phyloP scores from a whole-genome alignment of 2,329 filamentous ascomycete species.

The Colletotrichum sp. region DNA sequence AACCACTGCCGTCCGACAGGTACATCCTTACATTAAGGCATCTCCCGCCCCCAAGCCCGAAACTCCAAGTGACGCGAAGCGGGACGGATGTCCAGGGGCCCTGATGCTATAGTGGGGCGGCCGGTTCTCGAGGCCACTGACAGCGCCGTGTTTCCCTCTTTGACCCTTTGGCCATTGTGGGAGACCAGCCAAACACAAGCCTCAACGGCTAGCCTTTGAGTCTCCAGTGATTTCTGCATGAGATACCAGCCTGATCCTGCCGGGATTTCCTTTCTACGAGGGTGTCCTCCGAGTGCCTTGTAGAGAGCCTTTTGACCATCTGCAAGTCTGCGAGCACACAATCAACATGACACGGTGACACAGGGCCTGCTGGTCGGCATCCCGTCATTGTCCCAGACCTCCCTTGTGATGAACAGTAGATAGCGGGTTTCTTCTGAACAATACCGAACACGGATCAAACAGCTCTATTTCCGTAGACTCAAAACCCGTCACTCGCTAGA shows the following conservation, averaged over 20 bases:
- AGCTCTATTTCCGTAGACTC: not conserved
- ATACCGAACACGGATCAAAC: not conserved
- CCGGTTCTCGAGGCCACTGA: not conserved
- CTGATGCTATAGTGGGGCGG: constrained; percentile 14
- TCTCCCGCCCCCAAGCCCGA: constrained; percentile 15
- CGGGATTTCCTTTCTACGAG: not conserved
- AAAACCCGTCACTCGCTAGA: not conserved
- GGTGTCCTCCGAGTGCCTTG: not conserved
- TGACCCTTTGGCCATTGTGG: not conserved
- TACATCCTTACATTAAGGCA: constrained; percentile 1
- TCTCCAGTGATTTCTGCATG: not conserved
- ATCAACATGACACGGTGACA: not conserved
- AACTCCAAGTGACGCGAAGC: constrained; percentile 21
- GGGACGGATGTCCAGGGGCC: constrained; percentile 12
- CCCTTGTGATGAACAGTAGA: not conserved
- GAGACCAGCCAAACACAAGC: not conserved
- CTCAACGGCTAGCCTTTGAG: not conserved
- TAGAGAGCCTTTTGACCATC: not conserved
- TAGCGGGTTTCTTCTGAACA: not conserved
- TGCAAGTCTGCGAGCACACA: not conserved
- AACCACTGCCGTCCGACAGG: not conserved
- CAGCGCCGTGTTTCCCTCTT: not conserved
- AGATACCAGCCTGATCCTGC: not conserved
- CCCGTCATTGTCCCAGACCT: not conserved
- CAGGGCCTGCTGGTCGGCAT: not conserved